Conservation (phyloP, 371 early-diverging fungal genomes). For the Parasitella parasitica region DNA sequence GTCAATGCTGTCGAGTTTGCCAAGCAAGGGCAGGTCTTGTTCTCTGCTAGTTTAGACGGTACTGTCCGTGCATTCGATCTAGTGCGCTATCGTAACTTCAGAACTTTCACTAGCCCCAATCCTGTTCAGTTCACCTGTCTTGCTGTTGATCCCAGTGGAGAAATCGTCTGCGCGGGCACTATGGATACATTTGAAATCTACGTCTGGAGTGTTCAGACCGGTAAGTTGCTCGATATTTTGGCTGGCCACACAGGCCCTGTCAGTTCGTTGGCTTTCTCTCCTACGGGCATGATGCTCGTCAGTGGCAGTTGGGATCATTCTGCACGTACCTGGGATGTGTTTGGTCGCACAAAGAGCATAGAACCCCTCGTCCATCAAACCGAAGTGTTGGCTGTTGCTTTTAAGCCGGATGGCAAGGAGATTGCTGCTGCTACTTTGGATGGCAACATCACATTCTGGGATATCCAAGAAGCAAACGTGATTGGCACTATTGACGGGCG, state of each 20-base stretch:
- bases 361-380: slow-evolving; percentile 80
- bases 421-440: slow-evolving; percentile 88
- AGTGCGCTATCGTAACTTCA: slow-evolving; percentile 95
- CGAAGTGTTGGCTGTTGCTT: slow-evolving; percentile 90
- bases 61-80: slow-evolving; percentile 97
- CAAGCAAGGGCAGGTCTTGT: slow-evolving; percentile 88
- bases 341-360: slow-evolving; percentile 78
- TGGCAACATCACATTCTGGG: slow-evolving; percentile 94
- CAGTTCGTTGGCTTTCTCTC: slow-evolving; percentile 82
- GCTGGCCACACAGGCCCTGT: slow-evolving; percentile 95
- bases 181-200: slow-evolving; percentile 94
- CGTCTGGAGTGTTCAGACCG: slow-evolving; percentile 98
- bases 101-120: slow-evolving; percentile 95
- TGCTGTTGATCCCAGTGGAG: slow-evolving; percentile 95
- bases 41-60: slow-evolving; percentile 95
- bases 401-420: slow-evolving; percentile 88
- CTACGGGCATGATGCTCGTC: slow-evolving; percentile 70
- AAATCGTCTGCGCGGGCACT: slow-evolving; percentile 95
- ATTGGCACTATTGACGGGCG: slow-evolving; percentile 86
- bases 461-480: slow-evolving; percentile 68
- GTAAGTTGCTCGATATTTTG: slow-evolving; percentile 91
- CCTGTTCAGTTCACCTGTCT: slow-evolving; percentile 93
- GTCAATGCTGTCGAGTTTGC: slow-evolving; percentile 89
- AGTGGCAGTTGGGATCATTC: slow-evolving; percentile 96
- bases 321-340: slow-evolving; percentile 93